Evolutionary conservation across 495 filamentous ascomycete genomes (phyloP).

Genomic region (Xylaria venustula): DNA sequence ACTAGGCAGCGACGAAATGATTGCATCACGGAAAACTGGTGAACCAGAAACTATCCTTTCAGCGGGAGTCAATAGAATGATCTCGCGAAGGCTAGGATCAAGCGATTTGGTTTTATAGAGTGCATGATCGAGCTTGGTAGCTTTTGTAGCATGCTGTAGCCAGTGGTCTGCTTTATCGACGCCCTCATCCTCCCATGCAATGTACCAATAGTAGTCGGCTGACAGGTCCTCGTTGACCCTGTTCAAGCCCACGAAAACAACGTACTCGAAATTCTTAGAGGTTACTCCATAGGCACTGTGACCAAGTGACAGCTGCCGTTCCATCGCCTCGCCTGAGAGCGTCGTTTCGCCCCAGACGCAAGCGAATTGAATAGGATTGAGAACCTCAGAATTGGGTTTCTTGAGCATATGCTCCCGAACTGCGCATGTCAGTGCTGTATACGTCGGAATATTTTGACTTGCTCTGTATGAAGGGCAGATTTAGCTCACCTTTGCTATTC

Average conservation of each 20-base stretch:
- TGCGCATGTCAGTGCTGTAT: background rate
- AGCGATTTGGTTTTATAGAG: conserved; percentile 14
- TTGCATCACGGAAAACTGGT: conserved; percentile 19
- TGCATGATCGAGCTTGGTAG: conserved; percentile 22
- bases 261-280: background rate
- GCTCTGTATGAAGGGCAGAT: background rate
- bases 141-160: conserved; percentile 16
- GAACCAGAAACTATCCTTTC: conserved; percentile 2
- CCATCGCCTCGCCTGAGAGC: conserved; percentile 22
- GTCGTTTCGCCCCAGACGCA: conserved; percentile 23
- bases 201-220: conserved; percentile 30
- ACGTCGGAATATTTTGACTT: background rate
- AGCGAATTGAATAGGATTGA: conserved; percentile 16
- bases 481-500: conserved; percentile 27
- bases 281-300: conserved; percentile 22
- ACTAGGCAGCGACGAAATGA: conserved; percentile 16
- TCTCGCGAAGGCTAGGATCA: conserved; percentile 18
- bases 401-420: conserved; percentile 31
- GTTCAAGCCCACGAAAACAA: conserved; percentile 30
- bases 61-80: conserved; percentile 19
- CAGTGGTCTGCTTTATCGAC: conserved; percentile 25
- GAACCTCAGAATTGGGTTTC: conserved; percentile 23
- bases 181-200: conserved; percentile 9
- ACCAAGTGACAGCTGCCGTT: conserved; percentile 28
- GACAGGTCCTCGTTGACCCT: conserved; percentile 17